Conservation (phyloP, 768 basidiomycete genomes). For the Lentinula guzmanii region DNA sequence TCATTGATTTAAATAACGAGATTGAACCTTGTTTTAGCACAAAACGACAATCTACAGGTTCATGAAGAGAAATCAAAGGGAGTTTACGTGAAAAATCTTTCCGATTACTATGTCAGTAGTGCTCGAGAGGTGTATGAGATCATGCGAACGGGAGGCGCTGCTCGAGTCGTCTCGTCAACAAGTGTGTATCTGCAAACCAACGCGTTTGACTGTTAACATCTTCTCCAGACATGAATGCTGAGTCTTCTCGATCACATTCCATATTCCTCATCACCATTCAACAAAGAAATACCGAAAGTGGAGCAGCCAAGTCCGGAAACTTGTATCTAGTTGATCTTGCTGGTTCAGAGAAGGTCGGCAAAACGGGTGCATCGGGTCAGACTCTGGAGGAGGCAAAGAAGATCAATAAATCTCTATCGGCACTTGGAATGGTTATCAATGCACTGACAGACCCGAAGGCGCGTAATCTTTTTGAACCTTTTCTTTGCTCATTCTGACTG, state of each 20-base stretch:
- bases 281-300: conserved; percentile 93
- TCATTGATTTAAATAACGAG: neutral
- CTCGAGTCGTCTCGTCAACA: conserved; percentile 89
- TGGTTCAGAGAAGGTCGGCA: conserved; percentile 98
- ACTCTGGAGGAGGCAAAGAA: conserved; percentile 99
- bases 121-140: conserved; percentile 97
- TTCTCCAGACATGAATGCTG: conserved; percentile 93
- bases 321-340: conserved; percentile 97
- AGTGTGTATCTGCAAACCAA: conserved; percentile 46
- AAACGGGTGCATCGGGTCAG: conserved; percentile 98
- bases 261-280: conserved; percentile 98
- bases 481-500: neutral
- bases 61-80: conserved; percentile 98
- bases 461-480: conserved; percentile 11
- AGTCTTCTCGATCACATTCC: conserved; percentile 97
- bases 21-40: conserved; percentile 42
- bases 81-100: conserved; percentile 96
- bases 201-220: neutral
- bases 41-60: conserved; percentile 97
- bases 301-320: conserved; percentile 94
- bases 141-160: conserved; percentile 92
- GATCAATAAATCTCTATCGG: conserved; percentile 98
- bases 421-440: conserved; percentile 99
- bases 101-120: conserved; percentile 96
- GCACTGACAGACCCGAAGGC: conserved; percentile 96